phyloP scores from a whole-genome alignment of 2,329 filamentous ascomycete genomes.

The Colletotrichum sp. region DNA sequence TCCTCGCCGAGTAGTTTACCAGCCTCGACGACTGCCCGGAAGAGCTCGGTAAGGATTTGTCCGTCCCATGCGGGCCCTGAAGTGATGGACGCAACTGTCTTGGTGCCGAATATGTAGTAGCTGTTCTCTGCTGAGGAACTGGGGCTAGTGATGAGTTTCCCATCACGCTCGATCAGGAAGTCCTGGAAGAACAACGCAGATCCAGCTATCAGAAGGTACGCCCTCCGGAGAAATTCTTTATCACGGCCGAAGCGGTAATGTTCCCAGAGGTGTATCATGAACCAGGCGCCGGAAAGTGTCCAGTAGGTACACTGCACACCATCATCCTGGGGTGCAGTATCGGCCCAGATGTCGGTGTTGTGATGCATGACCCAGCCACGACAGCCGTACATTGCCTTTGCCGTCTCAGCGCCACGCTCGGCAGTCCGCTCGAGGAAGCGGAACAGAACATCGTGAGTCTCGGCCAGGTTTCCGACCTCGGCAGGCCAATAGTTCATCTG shows the following conservation, averaged over 20 bases:
- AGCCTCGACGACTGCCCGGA: background rate
- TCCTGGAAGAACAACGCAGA: background rate
- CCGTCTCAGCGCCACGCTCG: slow-evolving; percentile 34
- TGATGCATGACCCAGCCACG: slow-evolving; percentile 39
- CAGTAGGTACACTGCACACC: background rate
- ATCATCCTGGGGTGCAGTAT: slow-evolving; percentile 18
- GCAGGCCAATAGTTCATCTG: slow-evolving; percentile 49
- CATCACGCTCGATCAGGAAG: background rate
- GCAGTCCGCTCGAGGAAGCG: slow-evolving; percentile 41
- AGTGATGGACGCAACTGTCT: background rate
- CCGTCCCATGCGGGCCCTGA: background rate
- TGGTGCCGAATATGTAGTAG: background rate
- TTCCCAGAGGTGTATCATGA: background rate
- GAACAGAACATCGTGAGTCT: slow-evolving; percentile 39
- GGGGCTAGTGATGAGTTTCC: background rate
- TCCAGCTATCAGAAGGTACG: background rate
- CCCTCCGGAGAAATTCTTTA: background rate
- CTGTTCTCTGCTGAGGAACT: background rate
- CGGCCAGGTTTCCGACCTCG: background rate
- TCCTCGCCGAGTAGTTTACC: background rate
- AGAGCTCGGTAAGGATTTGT: background rate
- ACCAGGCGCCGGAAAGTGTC: background rate
- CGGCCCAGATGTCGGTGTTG: slow-evolving; percentile 42
- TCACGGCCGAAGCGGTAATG: background rate
- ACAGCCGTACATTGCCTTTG: slow-evolving; percentile 38